Evolutionary conservation across 768 basidiomycete genomes (phyloP).

Genomic region (Boletus pseudopeckii): DNA sequence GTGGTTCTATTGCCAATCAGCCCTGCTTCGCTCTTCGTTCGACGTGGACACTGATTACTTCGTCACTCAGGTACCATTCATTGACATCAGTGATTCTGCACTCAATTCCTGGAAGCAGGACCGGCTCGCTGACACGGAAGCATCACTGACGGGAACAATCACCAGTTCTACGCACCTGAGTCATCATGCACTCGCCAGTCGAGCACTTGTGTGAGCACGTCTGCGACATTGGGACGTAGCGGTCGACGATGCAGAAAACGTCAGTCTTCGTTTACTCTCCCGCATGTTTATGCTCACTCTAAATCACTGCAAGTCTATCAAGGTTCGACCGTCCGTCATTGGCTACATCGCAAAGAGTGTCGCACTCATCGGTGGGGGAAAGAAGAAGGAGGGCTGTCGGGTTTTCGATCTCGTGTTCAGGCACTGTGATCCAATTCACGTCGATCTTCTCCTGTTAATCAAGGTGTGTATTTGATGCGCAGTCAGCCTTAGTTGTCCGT

Average conservation of each 20-base stretch:
- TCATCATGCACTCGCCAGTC: background rate
- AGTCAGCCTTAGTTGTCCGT: fast-evolving
- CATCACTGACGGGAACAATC: background rate
- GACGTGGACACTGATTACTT: background rate
- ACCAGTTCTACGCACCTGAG: background rate
- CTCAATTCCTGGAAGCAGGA: background rate
- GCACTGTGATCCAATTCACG: background rate
- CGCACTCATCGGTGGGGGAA: background rate
- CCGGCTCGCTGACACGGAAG: background rate
- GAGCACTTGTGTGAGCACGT: background rate
- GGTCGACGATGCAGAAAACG: background rate
- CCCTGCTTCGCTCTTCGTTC: background rate
- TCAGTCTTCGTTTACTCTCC: background rate
- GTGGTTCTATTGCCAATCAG: too few relatives aligned
- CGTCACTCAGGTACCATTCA: background rate
- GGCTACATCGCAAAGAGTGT: constrained; percentile 4
- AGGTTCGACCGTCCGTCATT: background rate
- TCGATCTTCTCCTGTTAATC: background rate
- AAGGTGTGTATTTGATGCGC: background rate
- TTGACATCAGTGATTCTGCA: background rate
- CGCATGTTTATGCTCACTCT: background rate
- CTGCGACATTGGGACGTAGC: background rate
- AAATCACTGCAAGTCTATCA: background rate
- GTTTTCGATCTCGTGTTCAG: constrained; percentile 5
- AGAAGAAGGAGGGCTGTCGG: background rate